Evolutionary conservation across 2,329 filamentous ascomycete species (phyloP).

Genomic region (Aspergillus clavatus): DNA sequence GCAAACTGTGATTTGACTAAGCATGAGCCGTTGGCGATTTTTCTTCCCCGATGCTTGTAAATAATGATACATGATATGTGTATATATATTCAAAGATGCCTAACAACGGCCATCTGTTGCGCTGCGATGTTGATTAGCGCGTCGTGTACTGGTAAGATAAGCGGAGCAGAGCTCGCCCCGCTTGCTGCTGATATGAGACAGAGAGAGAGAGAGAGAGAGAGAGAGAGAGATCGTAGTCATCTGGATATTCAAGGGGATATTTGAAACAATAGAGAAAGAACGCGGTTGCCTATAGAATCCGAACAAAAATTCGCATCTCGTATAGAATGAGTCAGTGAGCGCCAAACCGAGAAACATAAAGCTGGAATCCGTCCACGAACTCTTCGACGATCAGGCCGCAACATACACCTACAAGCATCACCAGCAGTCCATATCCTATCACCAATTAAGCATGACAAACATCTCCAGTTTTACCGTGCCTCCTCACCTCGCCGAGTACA

Average conservation of each 20-base stretch:
- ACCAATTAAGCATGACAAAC: neutral
- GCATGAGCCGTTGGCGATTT: neutral
- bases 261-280: too few species aligned
- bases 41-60: neutral
- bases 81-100: neutral
- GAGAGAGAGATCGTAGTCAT: too few species aligned
- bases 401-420: too few species aligned
- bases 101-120: neutral
- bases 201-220: too few species aligned
- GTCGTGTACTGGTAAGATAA: too few species aligned
- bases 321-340: neutral
- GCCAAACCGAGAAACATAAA: too few species aligned
- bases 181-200: neutral
- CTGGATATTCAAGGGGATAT: neutral
- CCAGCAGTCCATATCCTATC: neutral
- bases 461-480: slow-evolving; percentile 18
- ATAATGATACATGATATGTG: neutral
- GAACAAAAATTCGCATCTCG: neutral
- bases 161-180: neutral
- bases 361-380: too few species aligned
- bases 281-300: neutral
- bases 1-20: slow-evolving; percentile 6
- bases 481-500: slow-evolving; percentile 28
- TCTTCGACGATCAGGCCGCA: too few species aligned
- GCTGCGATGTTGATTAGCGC: too few species aligned